phyloP scores from a whole-genome alignment of 1,284 basidiomycete genomes.

The Leccinum solheimii region DNA sequence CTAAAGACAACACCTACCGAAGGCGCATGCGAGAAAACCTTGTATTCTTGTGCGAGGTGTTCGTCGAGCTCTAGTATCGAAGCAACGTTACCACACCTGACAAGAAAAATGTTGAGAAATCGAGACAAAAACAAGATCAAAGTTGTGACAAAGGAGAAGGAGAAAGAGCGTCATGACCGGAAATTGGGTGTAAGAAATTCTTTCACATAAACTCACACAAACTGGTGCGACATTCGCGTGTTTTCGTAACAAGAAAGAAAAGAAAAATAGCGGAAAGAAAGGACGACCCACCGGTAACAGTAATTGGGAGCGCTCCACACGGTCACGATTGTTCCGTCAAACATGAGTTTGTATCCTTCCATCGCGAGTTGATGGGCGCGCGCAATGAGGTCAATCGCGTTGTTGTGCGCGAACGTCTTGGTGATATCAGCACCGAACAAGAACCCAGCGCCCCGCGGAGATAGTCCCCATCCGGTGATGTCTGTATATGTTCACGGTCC shows the following conservation, averaged over 20 bases:
- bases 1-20: conserved; percentile 46
- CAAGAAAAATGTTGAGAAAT: conserved; percentile 17
- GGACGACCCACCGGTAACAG: conserved; percentile 77
- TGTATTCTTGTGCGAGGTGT: conserved; percentile 87
- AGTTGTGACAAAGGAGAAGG: neutral
- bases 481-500: conserved; percentile 44
- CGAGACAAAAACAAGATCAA: neutral
- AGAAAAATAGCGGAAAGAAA: neutral
- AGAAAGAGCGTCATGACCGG: conserved; percentile 13
- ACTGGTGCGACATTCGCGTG: conserved; percentile 19
- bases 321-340: conserved; percentile 93
- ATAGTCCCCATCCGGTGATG: conserved; percentile 92
- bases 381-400: conserved; percentile 93
- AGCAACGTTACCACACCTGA: conserved; percentile 90
- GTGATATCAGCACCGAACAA: conserved; percentile 95
- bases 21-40: conserved; percentile 82
- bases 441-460: conserved; percentile 95
- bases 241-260: neutral
- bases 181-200: conserved; percentile 19
- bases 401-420: conserved; percentile 85
- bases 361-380: conserved; percentile 97
- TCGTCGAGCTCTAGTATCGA: conserved; percentile 93
- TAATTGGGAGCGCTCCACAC: conserved; percentile 99
- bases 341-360: conserved; percentile 99
- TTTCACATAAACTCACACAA: neutral